Percentiles rank a stretch among this genome's conserved stretches.
phyloP scores from a whole-genome alignment of 2,329 filamentous ascomycete species.

The Trichophyton rubrum region DNA sequence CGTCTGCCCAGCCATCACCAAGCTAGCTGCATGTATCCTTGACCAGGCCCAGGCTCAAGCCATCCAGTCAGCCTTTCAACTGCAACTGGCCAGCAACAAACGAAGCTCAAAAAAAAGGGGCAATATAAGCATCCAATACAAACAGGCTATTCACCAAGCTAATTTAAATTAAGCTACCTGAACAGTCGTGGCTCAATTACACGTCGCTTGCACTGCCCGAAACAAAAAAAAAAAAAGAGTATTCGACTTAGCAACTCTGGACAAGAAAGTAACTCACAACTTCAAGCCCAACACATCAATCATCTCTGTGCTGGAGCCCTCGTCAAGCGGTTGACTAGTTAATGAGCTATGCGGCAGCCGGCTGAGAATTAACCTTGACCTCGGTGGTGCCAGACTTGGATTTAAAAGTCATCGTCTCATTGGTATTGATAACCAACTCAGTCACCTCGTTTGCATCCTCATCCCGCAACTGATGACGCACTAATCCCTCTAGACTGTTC shows the following conservation, averaged over 20 bases:
- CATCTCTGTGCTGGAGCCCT: neutral
- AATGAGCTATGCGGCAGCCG: neutral
- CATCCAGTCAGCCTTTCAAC: neutral
- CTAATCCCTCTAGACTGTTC: neutral
- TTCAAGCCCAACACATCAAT: neutral
- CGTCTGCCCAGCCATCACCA: neutral
- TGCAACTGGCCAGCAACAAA: neutral
- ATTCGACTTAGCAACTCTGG: neutral
- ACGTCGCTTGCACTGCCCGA: neutral
- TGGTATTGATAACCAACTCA: neutral
- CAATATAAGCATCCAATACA: neutral
- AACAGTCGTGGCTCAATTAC: neutral
- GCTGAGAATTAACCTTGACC: neutral
- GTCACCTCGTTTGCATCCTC: neutral
- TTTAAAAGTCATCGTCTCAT: neutral
- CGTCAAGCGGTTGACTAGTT: too few relatives aligned
- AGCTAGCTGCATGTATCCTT: neutral
- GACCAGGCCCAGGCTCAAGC: neutral
- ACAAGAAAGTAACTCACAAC: neutral
- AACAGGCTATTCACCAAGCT: neutral
- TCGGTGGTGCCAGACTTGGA: neutral
- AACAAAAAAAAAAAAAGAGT: neutral
- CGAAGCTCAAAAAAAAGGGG: neutral
- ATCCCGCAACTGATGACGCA: neutral
- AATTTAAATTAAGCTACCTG: neutral